Percentiles rank a stretch among this genome's conserved stretches.
phyloP scores from a whole-genome alignment of 2,329 filamentous ascomycete genomes.

The Aspergillus pseudotamarii region DNA sequence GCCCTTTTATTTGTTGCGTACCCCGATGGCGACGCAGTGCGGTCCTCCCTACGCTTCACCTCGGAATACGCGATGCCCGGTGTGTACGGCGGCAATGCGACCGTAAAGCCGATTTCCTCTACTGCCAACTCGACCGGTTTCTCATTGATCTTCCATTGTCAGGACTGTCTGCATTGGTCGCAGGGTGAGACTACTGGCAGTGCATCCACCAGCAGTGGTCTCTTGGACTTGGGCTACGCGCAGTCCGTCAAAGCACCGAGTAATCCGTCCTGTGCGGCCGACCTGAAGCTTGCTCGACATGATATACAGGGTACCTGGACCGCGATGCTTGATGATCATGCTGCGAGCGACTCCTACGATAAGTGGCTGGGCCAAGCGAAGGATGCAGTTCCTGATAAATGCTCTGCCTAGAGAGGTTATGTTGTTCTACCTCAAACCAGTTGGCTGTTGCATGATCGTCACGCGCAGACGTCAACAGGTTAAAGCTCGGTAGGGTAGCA shows the following conservation, averaged over 20 bases:
- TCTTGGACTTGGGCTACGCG: slow-evolving; percentile 58
- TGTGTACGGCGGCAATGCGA: slow-evolving; percentile 63
- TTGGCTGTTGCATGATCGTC: too few species aligned
- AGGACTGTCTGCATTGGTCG: slow-evolving; percentile 58
- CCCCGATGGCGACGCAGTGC: background rate
- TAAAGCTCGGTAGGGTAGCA: background rate
- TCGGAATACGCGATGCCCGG: slow-evolving; percentile 60
- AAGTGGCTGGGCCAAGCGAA: background rate
- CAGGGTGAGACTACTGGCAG: slow-evolving; percentile 49
- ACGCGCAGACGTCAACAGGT: background rate
- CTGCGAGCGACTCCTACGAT: background rate
- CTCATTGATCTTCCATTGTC: slow-evolving; percentile 65
- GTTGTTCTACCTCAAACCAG: too few species aligned
- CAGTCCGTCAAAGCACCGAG: slow-evolving; percentile 43
- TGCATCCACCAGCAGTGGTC: slow-evolving; percentile 48
- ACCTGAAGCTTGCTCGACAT: background rate
- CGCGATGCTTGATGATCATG: slow-evolving; percentile 3
- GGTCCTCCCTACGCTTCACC: slow-evolving; percentile 5
- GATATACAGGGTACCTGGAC: slow-evolving; percentile 11
- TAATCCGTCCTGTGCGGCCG: slow-evolving; percentile 3
- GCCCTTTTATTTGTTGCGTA: background rate
- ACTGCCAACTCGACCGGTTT: slow-evolving; percentile 61
- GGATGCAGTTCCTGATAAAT: background rate
- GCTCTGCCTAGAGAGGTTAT: background rate
- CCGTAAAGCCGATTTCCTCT: slow-evolving; percentile 61